These are phyloP conservation scores for Coemansia sp. DNA, from an alignment of 192 early-diverging fungal genomes.

Conservation along the genomic window DNA sequence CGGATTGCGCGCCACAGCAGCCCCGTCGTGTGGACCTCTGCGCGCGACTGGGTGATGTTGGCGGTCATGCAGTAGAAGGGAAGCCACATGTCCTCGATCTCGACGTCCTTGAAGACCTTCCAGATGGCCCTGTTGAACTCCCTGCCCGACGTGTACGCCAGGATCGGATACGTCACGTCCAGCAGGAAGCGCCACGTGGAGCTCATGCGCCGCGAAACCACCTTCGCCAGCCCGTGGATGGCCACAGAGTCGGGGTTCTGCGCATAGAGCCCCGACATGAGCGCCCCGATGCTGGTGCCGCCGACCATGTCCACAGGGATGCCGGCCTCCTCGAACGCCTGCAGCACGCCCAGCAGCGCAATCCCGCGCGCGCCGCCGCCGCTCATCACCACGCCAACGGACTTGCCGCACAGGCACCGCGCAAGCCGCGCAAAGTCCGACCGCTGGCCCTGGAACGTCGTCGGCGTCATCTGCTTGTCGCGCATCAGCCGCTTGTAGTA, in stretches of 20 bases:
- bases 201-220: constrained; percentile 77
- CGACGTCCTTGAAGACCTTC: constrained; percentile 90
- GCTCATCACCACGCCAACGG: constrained; percentile 91
- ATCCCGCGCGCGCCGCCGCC: constrained; percentile 98
- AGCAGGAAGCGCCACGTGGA: constrained; percentile 85
- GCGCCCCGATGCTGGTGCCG: constrained; percentile 96
- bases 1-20: constrained; percentile 97
- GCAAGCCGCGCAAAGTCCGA: constrained; percentile 78
- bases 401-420: constrained; percentile 86
- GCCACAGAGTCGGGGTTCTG: constrained; percentile 84
- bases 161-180: constrained; percentile 94
- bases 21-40: constrained; percentile 89
- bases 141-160: constrained; percentile 89
- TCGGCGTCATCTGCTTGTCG: constrained; percentile 35
- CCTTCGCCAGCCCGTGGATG: constrained; percentile 82
- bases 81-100: constrained; percentile 98
- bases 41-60: constrained; percentile 94
- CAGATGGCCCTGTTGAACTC: constrained; percentile 96
- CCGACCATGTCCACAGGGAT: constrained; percentile 98
- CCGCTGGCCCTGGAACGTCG: constrained; percentile 50
- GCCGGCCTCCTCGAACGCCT: constrained; percentile 94
- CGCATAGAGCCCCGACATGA: constrained; percentile 93
- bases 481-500: constrained; percentile 61
- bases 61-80: constrained; percentile 93
- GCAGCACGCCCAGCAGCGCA: constrained; percentile 87